Conservation (phyloP, 148 eudicot genomes). For the Dianthus caryophyllus region DNA sequence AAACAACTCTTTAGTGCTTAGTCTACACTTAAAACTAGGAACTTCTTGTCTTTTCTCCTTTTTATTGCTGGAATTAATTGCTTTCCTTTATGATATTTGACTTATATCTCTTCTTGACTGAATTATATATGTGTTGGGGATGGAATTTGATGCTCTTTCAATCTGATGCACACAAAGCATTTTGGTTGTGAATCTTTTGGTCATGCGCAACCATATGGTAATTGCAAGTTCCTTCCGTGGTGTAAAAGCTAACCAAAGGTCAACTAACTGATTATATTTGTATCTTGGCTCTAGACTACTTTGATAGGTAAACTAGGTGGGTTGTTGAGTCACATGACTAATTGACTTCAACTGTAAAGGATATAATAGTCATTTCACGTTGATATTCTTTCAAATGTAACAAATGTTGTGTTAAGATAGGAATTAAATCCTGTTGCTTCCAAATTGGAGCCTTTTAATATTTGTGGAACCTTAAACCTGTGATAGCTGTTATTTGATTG, state of each 20-base stretch:
- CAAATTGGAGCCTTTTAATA: neutral
- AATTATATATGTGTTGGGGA: neutral
- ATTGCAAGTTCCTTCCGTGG: neutral
- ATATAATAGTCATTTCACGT: no score
- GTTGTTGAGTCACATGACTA: no score
- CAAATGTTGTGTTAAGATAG: no score
- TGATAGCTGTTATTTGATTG: slow-evolving; percentile 7
- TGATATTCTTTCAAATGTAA: no score
- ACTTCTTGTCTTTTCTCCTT: neutral
- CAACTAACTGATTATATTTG: no score
- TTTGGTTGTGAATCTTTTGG: neutral
- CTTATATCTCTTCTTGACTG: neutral
- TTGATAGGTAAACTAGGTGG: no score
- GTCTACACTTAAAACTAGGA: neutral
- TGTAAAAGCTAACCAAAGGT: neutral
- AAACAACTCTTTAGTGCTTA: no score
- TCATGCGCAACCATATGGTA: neutral
- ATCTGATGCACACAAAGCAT: neutral
- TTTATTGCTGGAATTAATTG: neutral
- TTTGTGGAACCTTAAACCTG: slow-evolving; percentile 13
- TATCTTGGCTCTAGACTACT: no score
- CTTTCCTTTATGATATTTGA: neutral
- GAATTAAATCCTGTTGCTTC: no score
- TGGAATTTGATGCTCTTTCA: neutral
- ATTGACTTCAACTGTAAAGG: no score